phyloP scores from a whole-genome alignment of 2,329 filamentous ascomycete species.

The Sporothrix variecibatus region DNA sequence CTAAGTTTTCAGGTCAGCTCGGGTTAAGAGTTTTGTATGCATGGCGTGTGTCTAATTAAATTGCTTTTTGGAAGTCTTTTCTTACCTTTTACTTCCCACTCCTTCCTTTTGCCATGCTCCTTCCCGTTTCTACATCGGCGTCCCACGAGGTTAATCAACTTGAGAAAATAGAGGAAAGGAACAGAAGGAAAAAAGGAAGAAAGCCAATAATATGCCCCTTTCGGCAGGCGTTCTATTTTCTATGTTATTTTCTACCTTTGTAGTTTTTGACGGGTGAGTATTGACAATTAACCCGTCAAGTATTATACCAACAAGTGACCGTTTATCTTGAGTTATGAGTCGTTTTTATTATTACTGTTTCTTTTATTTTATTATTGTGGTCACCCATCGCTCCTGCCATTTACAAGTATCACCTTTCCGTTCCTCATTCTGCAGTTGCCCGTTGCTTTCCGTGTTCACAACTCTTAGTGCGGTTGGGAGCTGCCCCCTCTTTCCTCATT shows the following conservation, averaged over 20 bases:
- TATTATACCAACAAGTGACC: background rate
- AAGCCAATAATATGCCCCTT: background rate
- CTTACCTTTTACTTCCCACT: background rate
- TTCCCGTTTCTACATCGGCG: conserved; percentile 6
- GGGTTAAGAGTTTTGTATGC: background rate
- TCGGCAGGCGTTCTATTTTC: conserved; percentile 9
- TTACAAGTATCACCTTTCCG: background rate
- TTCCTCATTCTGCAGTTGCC: background rate
- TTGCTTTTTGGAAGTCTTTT: background rate
- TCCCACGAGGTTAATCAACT: conserved; percentile 18
- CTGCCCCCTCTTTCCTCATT: background rate
- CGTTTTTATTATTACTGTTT: background rate
- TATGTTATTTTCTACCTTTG: background rate
- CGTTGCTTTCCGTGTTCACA: conserved; percentile 6
- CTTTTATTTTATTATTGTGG: background rate
- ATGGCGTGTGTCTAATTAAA: background rate
- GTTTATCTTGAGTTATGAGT: conserved; percentile 1
- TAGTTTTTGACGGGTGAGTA: background rate
- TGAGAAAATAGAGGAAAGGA: background rate
- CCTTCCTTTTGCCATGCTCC: background rate
- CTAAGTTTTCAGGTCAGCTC: background rate
- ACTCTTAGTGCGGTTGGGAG: conserved; percentile 10
- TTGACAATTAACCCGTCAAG: background rate
- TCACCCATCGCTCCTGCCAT: background rate
- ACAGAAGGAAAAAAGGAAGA: background rate